Conservation (phyloP, 2,329 filamentous ascomycete species). For the Fusarium odoratissimum region DNA sequence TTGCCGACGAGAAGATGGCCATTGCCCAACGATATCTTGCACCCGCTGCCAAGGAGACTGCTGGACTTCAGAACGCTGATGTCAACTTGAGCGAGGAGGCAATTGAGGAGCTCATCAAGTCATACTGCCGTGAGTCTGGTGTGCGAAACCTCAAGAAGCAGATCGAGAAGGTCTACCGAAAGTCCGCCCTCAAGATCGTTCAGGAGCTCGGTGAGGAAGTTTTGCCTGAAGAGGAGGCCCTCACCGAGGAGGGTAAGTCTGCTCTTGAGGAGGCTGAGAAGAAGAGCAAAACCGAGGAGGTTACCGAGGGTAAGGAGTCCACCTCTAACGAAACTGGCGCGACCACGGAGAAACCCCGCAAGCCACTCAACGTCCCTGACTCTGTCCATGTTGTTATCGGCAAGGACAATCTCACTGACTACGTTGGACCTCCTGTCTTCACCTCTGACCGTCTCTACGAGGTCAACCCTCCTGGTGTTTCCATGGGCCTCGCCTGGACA, state of each 20-base stretch:
- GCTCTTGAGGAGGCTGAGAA: constrained; percentile 78
- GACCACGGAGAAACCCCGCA: constrained; percentile 74
- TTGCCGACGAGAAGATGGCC: constrained; percentile 98
- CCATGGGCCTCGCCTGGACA: constrained; percentile 98
- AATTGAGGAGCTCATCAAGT: constrained; percentile 97
- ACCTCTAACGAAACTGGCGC: constrained; percentile 51
- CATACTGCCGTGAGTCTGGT: constrained; percentile 96
- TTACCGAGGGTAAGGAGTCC: constrained; percentile 50
- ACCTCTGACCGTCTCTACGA: constrained; percentile 97
- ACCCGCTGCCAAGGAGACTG: constrained; percentile 93
- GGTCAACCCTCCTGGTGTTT: constrained; percentile 89
- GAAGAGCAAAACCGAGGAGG: constrained; percentile 76
- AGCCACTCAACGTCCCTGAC: constrained; percentile 85
- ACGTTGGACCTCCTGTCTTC: constrained; percentile 94
- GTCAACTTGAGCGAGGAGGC: constrained; percentile 88
- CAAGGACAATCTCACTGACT: constrained; percentile 94
- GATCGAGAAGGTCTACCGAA: constrained; percentile 98
- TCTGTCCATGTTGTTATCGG: constrained; percentile 86
- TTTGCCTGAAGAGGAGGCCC: constrained; percentile 80
- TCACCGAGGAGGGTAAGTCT: constrained; percentile 87
- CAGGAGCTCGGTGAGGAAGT: constrained; percentile 90
- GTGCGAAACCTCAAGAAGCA: constrained; percentile 99
- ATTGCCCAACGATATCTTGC: constrained; percentile 95
- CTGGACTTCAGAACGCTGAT: constrained; percentile 89
- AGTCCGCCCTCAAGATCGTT: constrained; percentile 96